These are phyloP conservation scores for Dryas alaskensis DNA, from an alignment of 306 rosid genomes.

Conservation along the genomic window DNA sequence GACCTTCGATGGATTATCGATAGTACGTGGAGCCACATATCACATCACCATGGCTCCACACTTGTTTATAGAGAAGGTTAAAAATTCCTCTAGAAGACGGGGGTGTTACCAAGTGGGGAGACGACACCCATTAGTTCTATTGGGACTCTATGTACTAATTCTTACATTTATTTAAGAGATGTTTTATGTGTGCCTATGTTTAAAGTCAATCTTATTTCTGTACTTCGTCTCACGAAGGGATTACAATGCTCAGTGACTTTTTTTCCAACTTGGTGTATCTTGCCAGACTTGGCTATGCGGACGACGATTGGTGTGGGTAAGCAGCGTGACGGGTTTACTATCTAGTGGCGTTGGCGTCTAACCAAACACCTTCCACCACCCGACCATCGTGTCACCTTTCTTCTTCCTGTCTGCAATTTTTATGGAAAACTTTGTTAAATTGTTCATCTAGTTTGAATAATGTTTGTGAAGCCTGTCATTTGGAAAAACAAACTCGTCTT, in stretches of 20 bases:
- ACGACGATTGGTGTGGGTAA: slow-evolving; percentile 4
- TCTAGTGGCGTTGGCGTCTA: no score
- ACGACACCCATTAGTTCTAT: not conserved
- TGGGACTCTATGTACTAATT: not conserved
- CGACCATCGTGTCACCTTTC: no score
- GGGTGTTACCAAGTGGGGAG: not conserved
- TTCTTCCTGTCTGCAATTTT: no score
- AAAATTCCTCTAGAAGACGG: not conserved
- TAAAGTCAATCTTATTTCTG: not conserved
- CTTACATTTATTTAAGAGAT: not conserved
- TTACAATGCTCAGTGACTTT: slow-evolving; percentile 2
- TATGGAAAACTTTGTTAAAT: no score
- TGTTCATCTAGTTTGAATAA: no score
- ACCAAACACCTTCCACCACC: no score
- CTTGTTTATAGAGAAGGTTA: not conserved
- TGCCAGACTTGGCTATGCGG: not conserved
- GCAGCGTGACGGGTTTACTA: no score
- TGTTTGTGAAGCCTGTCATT: no score
- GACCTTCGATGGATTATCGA: not conserved
- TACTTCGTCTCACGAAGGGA: not conserved
- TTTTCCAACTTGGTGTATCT: not conserved
- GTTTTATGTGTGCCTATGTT: slow-evolving; percentile 1
- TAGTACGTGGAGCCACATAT: not conserved
- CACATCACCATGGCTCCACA: not conserved
- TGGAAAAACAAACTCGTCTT: no score